These are phyloP conservation scores for Chlorophyllum brunneum DNA, from an alignment of 768 basidiomycete genomes.

Conservation along the genomic window DNA sequence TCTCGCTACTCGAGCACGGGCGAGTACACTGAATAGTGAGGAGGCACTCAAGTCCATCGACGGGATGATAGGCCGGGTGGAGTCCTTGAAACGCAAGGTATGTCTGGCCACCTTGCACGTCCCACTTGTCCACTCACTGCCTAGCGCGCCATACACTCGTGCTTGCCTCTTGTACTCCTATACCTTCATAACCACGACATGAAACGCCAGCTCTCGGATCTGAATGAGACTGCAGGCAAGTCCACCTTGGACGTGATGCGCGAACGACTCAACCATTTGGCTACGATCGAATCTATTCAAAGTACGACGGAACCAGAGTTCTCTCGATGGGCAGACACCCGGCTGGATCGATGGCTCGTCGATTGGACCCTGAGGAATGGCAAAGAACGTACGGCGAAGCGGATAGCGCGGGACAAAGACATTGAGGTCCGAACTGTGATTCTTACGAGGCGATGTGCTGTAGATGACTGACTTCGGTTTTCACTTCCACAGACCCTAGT, in stretches of 20 bases:
- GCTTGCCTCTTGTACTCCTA: conserved; percentile 4
- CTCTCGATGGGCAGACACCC: conserved; percentile 71
- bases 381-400: conserved; percentile 70
- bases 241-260: conserved; percentile 73
- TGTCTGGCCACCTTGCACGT: conserved; percentile 11
- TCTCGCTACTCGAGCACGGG: conserved; percentile 43
- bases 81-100: conserved; percentile 88
- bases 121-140: conserved; percentile 1
- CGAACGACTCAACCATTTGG: conserved; percentile 71
- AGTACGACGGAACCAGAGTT: conserved; percentile 53
- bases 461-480: conserved; percentile 6
- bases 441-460: conserved; percentile 11
- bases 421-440: conserved; percentile 61
- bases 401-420: conserved; percentile 68
- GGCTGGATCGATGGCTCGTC: conserved; percentile 86
- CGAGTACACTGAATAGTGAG: conserved; percentile 36
- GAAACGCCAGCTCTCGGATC: conserved; percentile 37
- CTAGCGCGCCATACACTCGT: neutral
- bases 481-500: conserved; percentile 61
- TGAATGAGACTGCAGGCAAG: conserved; percentile 44
- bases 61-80: conserved; percentile 69
- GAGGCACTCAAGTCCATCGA: conserved; percentile 64
- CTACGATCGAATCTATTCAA: conserved; percentile 54
- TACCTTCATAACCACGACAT: conserved; percentile 2
- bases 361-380: conserved; percentile 88